Evolutionary conservation across 108 stramenopile species (phyloP), one percentile per base, ranked within the genome.

Genomic region (Nannochloropsis gaditana): DNA sequence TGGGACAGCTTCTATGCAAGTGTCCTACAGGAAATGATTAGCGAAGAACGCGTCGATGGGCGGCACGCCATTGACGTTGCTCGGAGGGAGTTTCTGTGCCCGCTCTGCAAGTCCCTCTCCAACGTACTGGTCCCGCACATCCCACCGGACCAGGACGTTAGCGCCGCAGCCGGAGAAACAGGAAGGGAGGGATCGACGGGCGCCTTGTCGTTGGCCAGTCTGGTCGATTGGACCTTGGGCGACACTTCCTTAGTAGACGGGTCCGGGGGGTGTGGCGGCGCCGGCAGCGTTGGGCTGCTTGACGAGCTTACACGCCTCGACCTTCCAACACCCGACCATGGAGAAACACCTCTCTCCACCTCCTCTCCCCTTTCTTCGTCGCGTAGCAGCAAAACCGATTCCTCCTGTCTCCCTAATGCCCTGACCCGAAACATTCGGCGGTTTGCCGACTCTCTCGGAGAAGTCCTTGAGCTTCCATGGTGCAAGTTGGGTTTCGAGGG

Each of bases 31-130:
- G 92, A 94, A 9, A 91, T 91, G 43, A 91, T 88, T 73, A 73
- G 59, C 59, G 59, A 73, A n/a, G 59, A 95, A 83, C 93, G 94
- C 42, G 96, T 93, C 86, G 95, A 96, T 83, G 97, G 95, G 43
- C 90, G 95, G 8, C 94, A 94, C 87, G 93, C 94, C 59, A 94
- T 97, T 9, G 95, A 97, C 87, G 94, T 96, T 80, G 89, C 91
- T 73, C 93, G 95, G 45, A 93, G 96, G 21, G 97, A 99, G 89
- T 96, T 95, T 86, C 84, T 99, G 9, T 99, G 98, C 87, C 98
- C 98, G 1, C 91, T 99, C 31, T 99, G 98, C 92, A 97, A 99
- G 85, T 93, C 94, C 87, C 93, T 99, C 3, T 94, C 94, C 45
- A 99, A 99, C 86, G 93, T 95, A 73, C 90, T 97, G 47, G 92